Percentiles rank a stretch among this genome's conserved stretches.
phyloP scores from a whole-genome alignment of 108 stramenopile species.

The Parmales sp. region DNA sequence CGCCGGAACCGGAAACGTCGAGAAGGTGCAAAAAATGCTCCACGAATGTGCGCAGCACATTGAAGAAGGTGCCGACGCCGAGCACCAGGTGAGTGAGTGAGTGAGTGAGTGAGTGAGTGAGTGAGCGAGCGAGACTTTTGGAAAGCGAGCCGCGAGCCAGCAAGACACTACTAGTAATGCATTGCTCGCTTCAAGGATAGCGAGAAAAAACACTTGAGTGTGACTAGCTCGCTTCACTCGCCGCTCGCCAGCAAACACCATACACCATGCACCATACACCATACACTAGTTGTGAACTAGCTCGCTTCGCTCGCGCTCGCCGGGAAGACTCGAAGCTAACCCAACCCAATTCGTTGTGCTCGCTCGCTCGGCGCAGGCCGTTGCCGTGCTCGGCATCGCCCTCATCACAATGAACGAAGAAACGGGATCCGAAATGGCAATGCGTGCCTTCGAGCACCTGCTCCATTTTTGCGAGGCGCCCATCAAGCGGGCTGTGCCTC shows the following conservation, averaged over 20 bases:
- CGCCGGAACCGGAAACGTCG: constrained; percentile 95
- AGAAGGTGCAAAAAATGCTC: constrained; percentile 93
- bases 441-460: constrained; percentile 93
- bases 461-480: constrained; percentile 97
- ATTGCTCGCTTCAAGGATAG: too few relatives aligned
- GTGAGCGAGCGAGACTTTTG: too few relatives aligned
- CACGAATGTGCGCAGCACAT: constrained; percentile 95
- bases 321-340: background rate
- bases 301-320: constrained; percentile 20
- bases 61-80: constrained; percentile 65
- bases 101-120: too few relatives aligned
- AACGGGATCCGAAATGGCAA: constrained; percentile 93
- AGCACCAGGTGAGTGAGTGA: too few relatives aligned
- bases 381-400: constrained; percentile 87
- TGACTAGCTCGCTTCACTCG: too few relatives aligned
- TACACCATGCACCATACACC: too few relatives aligned
- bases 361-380: constrained; percentile 73
- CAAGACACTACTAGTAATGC: too few relatives aligned
- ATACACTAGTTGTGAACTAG: too few relatives aligned
- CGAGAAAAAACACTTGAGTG: too few relatives aligned
- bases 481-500: constrained; percentile 91
- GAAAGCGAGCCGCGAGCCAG: too few relatives aligned
- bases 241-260: too few relatives aligned
- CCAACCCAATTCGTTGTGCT: too few relatives aligned
- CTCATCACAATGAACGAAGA: constrained; percentile 91